A percentile compares a stretch with the other conserved stretches of the same genome.
Conservation (phyloP, 1,284 basidiomycete species). For the Xerocomus minutiporus region DNA sequence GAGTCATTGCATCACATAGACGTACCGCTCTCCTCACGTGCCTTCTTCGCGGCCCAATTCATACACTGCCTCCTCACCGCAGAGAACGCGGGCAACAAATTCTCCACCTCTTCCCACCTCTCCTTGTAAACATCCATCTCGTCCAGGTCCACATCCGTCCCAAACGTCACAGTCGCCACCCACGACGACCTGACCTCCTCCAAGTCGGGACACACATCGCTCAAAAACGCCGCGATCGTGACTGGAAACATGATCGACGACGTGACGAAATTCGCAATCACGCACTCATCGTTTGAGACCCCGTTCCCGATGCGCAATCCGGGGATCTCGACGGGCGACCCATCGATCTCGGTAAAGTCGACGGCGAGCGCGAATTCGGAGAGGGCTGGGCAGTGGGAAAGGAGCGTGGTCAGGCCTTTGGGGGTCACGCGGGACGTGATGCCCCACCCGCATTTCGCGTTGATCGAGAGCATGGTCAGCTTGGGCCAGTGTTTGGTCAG, state of each 20-base stretch:
- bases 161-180: not conserved
- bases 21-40: not conserved
- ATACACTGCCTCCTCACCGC: slow-evolving; percentile 20
- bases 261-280: slow-evolving; percentile 16
- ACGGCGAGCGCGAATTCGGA: slow-evolving; percentile 14
- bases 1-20: not conserved
- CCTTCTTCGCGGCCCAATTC: slow-evolving; percentile 1
- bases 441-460: slow-evolving; percentile 18
- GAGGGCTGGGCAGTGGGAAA: slow-evolving; percentile 10
- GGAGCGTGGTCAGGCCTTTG: slow-evolving; percentile 15
- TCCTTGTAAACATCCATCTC: slow-evolving; percentile 9
- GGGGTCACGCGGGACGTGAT: slow-evolving; percentile 17
- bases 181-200: slow-evolving; percentile 9
- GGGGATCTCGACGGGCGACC: not conserved
- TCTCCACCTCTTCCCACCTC: slow-evolving; percentile 24
- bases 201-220: slow-evolving; percentile 24
- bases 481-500: slow-evolving; percentile 21
- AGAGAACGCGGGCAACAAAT: slow-evolving; percentile 20
- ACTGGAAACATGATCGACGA: slow-evolving; percentile 17
- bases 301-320: slow-evolving; percentile 8
- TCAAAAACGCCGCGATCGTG: slow-evolving; percentile 24
- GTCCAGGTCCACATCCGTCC: slow-evolving; percentile 1
- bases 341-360: slow-evolving; percentile 17
- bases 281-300: slow-evolving; percentile 8
- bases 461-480: slow-evolving; percentile 13